Evolutionary conservation across 495 filamentous ascomycete species (phyloP).

Genomic region (Paragyromitra xinjiangensis): DNA sequence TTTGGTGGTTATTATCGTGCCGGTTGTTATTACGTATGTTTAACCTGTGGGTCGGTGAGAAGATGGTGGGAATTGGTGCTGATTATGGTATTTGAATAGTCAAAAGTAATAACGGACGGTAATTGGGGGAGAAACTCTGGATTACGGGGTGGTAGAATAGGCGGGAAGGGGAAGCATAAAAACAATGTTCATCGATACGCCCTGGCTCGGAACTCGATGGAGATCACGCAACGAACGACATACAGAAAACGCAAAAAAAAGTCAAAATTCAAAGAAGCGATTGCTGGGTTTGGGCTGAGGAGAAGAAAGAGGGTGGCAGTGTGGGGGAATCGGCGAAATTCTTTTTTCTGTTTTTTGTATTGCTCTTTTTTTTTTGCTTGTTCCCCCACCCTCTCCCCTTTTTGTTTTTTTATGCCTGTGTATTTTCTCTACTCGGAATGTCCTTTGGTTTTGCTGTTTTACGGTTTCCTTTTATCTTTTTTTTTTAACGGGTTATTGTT

Average conservation of each 20-base stretch:
- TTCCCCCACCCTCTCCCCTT: background rate
- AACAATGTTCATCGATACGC: slow-evolving; percentile 22
- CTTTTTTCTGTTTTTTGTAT: slow-evolving; percentile 38
- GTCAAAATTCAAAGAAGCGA: slow-evolving; percentile 41
- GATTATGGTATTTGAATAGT: slow-evolving; percentile 7
- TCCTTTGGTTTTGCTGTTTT: slow-evolving; percentile 48
- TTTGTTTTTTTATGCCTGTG: slow-evolving; percentile 45
- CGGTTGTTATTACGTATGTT: slow-evolving; percentile 69
- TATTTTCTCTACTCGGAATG: slow-evolving; percentile 38
- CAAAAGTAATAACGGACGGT: slow-evolving; percentile 32
- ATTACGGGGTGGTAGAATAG: slow-evolving; percentile 34
- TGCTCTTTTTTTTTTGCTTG: slow-evolving; percentile 8
- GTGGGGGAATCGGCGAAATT: slow-evolving; percentile 33
- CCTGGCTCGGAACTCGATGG: slow-evolving; percentile 22
- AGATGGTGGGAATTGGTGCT: background rate
- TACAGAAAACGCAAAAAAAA: slow-evolving; percentile 16
- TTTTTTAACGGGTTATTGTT: slow-evolving; percentile 35
- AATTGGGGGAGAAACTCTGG: slow-evolving; percentile 15
- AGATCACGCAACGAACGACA: slow-evolving; percentile 38
- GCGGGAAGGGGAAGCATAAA: slow-evolving; percentile 21
- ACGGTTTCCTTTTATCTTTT: slow-evolving; percentile 40
- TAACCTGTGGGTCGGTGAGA: background rate
- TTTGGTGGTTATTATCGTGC: slow-evolving; percentile 90
- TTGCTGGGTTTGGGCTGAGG: slow-evolving; percentile 34
- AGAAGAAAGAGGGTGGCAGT: slow-evolving; percentile 12